Conservation (phyloP, 345 rosid genomes). For the Eucalyptus virginea region DNA sequence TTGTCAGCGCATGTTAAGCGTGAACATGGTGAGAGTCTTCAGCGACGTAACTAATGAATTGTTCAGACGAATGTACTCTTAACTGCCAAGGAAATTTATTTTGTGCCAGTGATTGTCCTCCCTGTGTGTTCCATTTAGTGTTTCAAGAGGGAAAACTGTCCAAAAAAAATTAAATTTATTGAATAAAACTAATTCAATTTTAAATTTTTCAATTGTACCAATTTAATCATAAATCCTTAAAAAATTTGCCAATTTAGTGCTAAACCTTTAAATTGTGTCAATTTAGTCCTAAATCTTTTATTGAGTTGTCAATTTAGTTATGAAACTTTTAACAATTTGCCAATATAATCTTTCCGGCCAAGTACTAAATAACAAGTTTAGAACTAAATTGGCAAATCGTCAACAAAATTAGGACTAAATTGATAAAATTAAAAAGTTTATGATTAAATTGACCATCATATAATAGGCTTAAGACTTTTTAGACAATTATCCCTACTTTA, state of each 20-base stretch:
- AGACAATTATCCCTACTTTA: neutral
- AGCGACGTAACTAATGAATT: neutral
- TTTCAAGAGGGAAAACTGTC: neutral
- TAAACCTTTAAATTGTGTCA: neutral
- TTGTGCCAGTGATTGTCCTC: neutral
- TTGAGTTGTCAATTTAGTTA: no score
- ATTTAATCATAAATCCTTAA: accelerated
- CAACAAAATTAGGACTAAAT: accelerated
- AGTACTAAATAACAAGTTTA: no score
- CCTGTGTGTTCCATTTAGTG: neutral
- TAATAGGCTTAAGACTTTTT: no score
- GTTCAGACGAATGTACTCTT: neutral
- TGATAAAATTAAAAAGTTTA: no score
- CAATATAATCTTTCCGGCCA: neutral
- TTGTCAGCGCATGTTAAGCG: neutral
- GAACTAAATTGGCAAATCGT: neutral
- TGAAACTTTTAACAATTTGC: no score
- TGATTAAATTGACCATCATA: neutral
- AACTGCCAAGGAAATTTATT: neutral
- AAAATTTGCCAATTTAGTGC: neutral
- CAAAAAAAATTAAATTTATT: no score
- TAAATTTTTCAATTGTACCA: accelerated
- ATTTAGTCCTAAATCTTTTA: no score
- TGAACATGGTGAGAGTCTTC: neutral
- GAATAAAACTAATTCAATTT: no score